These are phyloP conservation scores for Phialophora chinensis DNA, from an alignment of 2,329 filamentous ascomycete species.

Conservation along the genomic window DNA sequence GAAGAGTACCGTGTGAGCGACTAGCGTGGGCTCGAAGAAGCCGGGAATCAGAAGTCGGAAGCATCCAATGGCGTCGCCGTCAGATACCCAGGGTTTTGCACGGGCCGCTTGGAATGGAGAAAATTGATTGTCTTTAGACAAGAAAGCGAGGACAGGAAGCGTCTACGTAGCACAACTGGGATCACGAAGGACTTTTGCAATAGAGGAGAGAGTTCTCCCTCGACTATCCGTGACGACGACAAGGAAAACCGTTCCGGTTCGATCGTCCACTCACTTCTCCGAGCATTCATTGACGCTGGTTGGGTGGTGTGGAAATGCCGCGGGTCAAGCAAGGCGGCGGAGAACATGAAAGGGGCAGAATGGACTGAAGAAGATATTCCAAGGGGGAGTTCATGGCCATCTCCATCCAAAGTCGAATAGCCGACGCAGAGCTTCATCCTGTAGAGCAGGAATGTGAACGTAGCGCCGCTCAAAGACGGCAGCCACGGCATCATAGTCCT, in stretches of 20 bases:
- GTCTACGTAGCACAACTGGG: not conserved
- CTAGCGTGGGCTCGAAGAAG: not conserved
- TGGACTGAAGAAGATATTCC: not conserved
- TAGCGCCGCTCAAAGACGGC: not conserved
- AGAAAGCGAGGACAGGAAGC: not conserved
- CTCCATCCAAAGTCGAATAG: constrained; percentile 8
- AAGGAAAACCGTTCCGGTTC: not conserved
- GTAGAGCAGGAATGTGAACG: constrained; percentile 9
- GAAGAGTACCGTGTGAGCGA: not conserved
- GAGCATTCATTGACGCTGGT: not conserved
- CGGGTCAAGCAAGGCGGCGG: not conserved
- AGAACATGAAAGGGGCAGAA: not conserved
- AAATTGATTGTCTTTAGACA: not conserved
- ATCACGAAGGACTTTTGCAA: not conserved
- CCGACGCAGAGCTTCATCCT: constrained; percentile 1
- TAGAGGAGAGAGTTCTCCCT: not conserved
- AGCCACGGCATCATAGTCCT: not conserved
- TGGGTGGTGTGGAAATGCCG: not conserved
- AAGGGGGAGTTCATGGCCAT: not conserved
- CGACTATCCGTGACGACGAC: not conserved
- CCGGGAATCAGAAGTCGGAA: not conserved
- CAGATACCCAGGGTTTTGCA: not conserved
- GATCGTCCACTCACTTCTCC: not conserved
- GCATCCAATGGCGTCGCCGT: too few species aligned
- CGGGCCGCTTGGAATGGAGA: not conserved